A percentile compares a stretch with the other conserved stretches of the same genome.
Conservation (phyloP, 2,329 filamentous ascomycete genomes). For the Fusarium nodosum region DNA sequence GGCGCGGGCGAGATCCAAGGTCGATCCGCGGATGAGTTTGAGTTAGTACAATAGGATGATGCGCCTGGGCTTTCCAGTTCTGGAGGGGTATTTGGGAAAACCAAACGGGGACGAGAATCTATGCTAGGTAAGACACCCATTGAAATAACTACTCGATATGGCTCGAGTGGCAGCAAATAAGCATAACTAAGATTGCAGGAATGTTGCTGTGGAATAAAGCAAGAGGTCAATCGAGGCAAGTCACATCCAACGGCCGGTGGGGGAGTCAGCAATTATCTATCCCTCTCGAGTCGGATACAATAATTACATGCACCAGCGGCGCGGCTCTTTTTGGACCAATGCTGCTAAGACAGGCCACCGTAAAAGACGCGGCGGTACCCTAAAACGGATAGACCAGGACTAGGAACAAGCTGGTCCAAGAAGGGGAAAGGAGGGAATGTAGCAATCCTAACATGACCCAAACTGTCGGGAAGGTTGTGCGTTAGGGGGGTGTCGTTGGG, state of each 20-base stretch:
- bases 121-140: constrained; percentile 68
- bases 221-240: constrained; percentile 37
- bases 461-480: constrained; percentile 49
- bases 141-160: constrained; percentile 57
- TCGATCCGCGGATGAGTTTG: constrained; percentile 59
- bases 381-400: constrained; percentile 48
- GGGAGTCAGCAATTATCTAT: constrained; percentile 49
- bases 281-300: constrained; percentile 44
- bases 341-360: constrained; percentile 49
- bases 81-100: constrained; percentile 67
- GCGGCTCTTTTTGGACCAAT: constrained; percentile 42
- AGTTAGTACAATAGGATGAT: constrained; percentile 62
- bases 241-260: constrained; percentile 33
- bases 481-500: not conserved
- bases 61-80: constrained; percentile 67
- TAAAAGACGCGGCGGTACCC: constrained; percentile 47
- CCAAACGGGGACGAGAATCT: constrained; percentile 65
- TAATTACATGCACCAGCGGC: constrained; percentile 50
- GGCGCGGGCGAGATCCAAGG: constrained; percentile 58
- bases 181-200: constrained; percentile 45
- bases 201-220: constrained; percentile 30
- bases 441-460: constrained; percentile 52
- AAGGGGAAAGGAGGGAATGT: constrained; percentile 45
- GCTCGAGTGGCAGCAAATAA: constrained; percentile 46
- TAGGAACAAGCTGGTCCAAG: constrained; percentile 48